Evolutionary conservation across 768 basidiomycete genomes (phyloP).

Genomic region (Rhodotorula toruloides): DNA sequence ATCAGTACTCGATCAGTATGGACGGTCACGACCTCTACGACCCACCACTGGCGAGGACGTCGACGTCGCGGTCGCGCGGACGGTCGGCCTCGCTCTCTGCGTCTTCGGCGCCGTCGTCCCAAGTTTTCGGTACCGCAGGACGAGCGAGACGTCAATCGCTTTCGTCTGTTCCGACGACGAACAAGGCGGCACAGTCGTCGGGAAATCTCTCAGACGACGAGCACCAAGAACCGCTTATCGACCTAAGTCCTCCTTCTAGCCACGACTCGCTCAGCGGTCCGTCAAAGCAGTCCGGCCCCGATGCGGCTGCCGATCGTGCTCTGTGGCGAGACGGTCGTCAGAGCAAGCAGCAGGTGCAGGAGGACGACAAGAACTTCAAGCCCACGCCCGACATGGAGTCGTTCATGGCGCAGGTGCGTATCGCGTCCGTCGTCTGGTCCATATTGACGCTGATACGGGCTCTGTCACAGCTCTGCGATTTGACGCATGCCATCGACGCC

Average conservation of each 20-base stretch:
- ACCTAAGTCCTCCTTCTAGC: not conserved
- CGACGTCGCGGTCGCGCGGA: not conserved
- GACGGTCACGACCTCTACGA: conserved; percentile 10
- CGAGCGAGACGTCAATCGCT: conserved; percentile 12
- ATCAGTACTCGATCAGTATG: not conserved
- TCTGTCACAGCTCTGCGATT: conserved; percentile 19
- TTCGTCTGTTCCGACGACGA: not conserved
- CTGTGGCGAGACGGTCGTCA: conserved; percentile 18
- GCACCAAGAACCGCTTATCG: conserved; percentile 13
- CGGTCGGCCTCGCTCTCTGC: conserved; percentile 22
- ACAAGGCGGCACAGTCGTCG: not conserved
- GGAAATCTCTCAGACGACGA: conserved; percentile 11
- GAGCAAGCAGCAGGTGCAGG: conserved; percentile 10
- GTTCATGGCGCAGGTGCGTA: conserved; percentile 24
- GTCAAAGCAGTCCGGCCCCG: not conserved
- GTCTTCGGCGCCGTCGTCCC: not conserved
- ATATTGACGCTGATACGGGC: not conserved
- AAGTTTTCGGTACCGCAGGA: not conserved
- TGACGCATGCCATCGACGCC: conserved; percentile 34
- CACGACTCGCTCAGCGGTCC: not conserved
- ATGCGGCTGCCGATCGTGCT: conserved; percentile 11
- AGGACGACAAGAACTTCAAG: not conserved
- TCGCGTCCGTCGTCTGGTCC: not conserved
- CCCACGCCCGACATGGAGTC: conserved; percentile 18
- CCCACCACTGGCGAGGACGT: conserved; percentile 23